phyloP scores from a whole-genome alignment of 192 early-diverging fungal species.

The Backusella mclennaniae region DNA sequence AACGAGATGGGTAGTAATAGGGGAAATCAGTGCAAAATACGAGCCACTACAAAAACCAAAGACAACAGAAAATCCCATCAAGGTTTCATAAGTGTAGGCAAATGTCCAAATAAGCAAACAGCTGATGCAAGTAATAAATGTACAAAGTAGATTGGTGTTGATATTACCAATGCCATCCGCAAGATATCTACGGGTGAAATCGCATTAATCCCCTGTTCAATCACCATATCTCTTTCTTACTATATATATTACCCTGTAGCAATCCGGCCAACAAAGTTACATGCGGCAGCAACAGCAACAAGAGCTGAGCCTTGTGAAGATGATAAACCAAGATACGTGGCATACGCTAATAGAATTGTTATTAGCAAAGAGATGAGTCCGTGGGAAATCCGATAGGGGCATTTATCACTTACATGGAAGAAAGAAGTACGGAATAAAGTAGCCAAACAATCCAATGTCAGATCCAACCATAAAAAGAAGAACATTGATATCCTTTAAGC shows the following conservation, averaged over 20 bases:
- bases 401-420: constrained; percentile 19
- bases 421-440: constrained; percentile 28
- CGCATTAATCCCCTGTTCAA: background rate
- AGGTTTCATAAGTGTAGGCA: constrained; percentile 22
- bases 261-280: constrained; percentile 31
- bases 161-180: constrained; percentile 31
- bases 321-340: constrained; percentile 16
- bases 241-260: background rate
- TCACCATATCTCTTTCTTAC: background rate
- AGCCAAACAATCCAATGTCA: constrained; percentile 17
- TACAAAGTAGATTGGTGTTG: constrained; percentile 27
- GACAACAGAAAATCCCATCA: constrained; percentile 31
- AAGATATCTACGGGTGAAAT: background rate
- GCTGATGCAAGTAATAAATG: constrained; percentile 15
- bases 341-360: constrained; percentile 20
- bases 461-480: constrained; percentile 22
- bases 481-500: constrained; percentile 20
- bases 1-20: constrained; percentile 21
- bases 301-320: constrained; percentile 20
- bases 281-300: constrained; percentile 16
- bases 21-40: constrained; percentile 30
- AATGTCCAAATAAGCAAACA: constrained; percentile 32
- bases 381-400: background rate
- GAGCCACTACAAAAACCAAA: constrained; percentile 35
- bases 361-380: background rate